Evolutionary conservation across 2,329 filamentous ascomycete genomes (phyloP).

Genomic region (Cladosporium austrohemisphaericum): DNA sequence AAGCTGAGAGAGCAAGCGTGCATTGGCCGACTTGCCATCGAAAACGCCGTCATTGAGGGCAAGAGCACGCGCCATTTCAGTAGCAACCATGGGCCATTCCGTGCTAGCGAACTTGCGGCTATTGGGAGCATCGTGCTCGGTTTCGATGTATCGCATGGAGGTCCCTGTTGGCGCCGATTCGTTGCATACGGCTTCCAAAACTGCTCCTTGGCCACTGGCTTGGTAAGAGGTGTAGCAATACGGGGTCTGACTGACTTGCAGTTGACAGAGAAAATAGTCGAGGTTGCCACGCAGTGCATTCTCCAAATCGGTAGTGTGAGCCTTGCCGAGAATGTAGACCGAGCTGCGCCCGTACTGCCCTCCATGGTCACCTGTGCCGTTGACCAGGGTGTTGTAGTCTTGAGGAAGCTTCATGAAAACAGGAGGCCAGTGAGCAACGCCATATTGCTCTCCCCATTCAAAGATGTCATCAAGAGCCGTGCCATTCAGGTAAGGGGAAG

Average conservation of each 20-base stretch:
- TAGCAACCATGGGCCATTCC: constrained; percentile 45
- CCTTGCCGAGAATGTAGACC: constrained; percentile 64
- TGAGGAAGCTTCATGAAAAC: constrained; percentile 51
- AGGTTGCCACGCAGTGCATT: neutral
- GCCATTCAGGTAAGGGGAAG: constrained; percentile 18
- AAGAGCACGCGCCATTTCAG: constrained; percentile 38
- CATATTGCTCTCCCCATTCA: constrained; percentile 55
- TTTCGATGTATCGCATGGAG: constrained; percentile 52
- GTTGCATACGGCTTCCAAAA: constrained; percentile 57
- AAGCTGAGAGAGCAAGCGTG: constrained; percentile 43
- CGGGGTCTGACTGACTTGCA: constrained; percentile 61
- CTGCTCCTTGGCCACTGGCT: constrained; percentile 50
- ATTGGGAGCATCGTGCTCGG: constrained; percentile 51
- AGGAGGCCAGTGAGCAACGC: constrained; percentile 36
- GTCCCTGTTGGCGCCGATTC: constrained; percentile 44
- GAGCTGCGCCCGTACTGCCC: constrained; percentile 44
- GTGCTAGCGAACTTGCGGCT: constrained; percentile 40
- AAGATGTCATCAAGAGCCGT: constrained; percentile 64
- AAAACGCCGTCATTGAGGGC: constrained; percentile 42
- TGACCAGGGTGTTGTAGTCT: constrained; percentile 64
- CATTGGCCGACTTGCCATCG: constrained; percentile 43
- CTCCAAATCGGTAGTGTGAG: neutral
- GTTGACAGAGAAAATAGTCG: constrained; percentile 62
- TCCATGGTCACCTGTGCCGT: constrained; percentile 38
- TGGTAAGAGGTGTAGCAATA: constrained; percentile 61